phyloP scores from a whole-genome alignment of 163 green algal species.

The Chlorella variabilis region DNA sequence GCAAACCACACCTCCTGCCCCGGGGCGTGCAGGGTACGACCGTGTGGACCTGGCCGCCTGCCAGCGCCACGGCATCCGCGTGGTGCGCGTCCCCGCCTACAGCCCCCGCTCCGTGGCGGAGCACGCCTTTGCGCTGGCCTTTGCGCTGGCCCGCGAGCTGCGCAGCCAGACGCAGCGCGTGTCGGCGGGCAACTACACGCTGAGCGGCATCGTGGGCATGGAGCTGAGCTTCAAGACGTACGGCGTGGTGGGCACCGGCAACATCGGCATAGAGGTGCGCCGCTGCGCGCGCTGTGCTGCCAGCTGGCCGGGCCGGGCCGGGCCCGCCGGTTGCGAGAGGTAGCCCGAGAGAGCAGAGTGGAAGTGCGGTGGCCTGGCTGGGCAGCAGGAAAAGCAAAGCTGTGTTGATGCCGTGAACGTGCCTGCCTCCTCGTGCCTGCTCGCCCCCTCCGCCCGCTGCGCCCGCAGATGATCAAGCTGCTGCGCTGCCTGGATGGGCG shows the following conservation, averaged over 20 bases:
- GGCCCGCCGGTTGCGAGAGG: too few relatives aligned
- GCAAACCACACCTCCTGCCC: too few relatives aligned
- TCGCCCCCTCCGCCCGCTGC: background rate
- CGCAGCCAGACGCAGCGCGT: constrained; percentile 39
- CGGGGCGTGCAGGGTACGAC: background rate
- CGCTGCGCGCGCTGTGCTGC: background rate
- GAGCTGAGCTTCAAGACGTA: constrained; percentile 73
- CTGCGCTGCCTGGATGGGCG: constrained; percentile 61
- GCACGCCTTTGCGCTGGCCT: constrained; percentile 74
- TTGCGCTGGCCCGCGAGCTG: constrained; percentile 47
- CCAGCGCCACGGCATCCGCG: constrained; percentile 45
- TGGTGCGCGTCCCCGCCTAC: constrained; percentile 79
- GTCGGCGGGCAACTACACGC: constrained; percentile 50
- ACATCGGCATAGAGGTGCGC: constrained; percentile 70
- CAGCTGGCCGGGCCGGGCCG: background rate
- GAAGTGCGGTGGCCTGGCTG: too few relatives aligned
- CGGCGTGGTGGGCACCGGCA: constrained; percentile 85
- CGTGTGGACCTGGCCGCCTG: constrained; percentile 72
- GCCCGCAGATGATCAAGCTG: constrained; percentile 35
- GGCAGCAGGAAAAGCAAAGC: background rate
- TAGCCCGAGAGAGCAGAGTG: too few relatives aligned
- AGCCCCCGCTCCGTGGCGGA: constrained; percentile 79
- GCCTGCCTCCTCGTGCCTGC: too few relatives aligned
- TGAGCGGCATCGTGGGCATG: constrained; percentile 11
- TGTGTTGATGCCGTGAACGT: background rate